Evolutionary conservation across 2,329 filamentous ascomycete genomes (phyloP).

Genomic region (Ceratocystis destructans): DNA sequence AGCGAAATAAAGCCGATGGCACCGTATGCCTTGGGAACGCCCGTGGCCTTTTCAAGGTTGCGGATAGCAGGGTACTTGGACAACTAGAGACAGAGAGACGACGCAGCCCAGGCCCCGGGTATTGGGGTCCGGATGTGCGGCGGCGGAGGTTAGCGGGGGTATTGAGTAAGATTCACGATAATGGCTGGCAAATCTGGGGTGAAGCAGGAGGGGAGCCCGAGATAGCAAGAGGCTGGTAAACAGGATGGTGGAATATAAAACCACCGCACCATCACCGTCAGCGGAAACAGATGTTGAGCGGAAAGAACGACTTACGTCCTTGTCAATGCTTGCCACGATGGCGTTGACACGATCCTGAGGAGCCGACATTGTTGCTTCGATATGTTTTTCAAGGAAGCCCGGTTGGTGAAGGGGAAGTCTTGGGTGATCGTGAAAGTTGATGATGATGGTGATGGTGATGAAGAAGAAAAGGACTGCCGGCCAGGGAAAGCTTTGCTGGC

Average conservation of each 20-base stretch:
- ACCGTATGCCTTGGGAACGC: constrained; percentile 73
- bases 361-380: constrained; percentile 46
- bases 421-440: not conserved
- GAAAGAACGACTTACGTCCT: constrained; percentile 47
- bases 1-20: constrained; percentile 61
- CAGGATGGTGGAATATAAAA: too few species aligned
- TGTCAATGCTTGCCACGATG: constrained; percentile 67
- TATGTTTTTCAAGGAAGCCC: not conserved
- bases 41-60: constrained; percentile 75
- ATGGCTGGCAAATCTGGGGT: too few species aligned
- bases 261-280: not conserved
- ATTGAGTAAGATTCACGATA: not conserved
- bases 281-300: not conserved
- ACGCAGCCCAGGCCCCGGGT: not conserved
- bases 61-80: constrained; percentile 72
- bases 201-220: too few species aligned
- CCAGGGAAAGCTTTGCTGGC: not conserved
- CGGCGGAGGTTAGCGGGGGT: constrained; percentile 1
- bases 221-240: too few species aligned
- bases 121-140: not conserved
- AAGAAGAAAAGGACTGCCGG: too few species aligned
- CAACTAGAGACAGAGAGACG: constrained; percentile 41
- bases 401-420: too few species aligned
- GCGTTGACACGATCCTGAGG: constrained; percentile 64
- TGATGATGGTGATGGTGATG: not conserved